Base-by-base conservation (phyloP, 495 filamentous ascomycete genomes). In the Pyrenopolyporus hunteri region DNA sequence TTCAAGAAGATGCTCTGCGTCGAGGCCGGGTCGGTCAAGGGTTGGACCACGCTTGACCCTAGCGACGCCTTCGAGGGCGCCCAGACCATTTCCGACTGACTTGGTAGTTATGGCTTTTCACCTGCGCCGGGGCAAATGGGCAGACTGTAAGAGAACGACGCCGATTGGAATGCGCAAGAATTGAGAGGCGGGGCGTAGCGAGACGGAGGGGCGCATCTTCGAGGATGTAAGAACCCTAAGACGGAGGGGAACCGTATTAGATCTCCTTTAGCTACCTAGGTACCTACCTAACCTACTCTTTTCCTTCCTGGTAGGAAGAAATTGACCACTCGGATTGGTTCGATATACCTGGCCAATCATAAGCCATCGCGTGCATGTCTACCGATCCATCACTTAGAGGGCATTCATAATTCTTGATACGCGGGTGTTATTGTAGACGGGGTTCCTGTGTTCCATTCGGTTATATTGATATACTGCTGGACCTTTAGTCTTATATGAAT, bases 1-100 rank as follows among this genome's bases (percentile, higher is more conserved):
- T 97, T 87, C 74, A 88, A 89, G 77, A 83, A 91, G 16, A 96
- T 98, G 91, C 76, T 98, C 44, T 97, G 93, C 73, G 85, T 98
- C 40, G 95, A 98, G 77, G 88, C 93, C 5, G 94, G 95, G 1
- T 81, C 87, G 0, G 94, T 99, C 10, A 77, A 80, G 54, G 83
- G 78, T 3, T 97, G 91, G 91, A 85, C 87, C 74, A 87, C 83
- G 8, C 77, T 99, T 53, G 95, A 97, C 72, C 83, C 82, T 7
- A 90, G 90, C 6, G 94, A 96, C 67, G 86, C 87, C 6, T 96
- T 92, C 80, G 92, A 96, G 75, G 94, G 91, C 6, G 91, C 90
- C 19, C 89, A 94, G 82, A 85, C 86, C 36, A 89, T 97, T 42
- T 69, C 69, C 25, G 64, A 63, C 29, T 67, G 64, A 67, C 64